These are phyloP conservation scores for Annona squamosa DNA, from an alignment of 164 flowering plant species.

Conservation along the genomic window DNA sequence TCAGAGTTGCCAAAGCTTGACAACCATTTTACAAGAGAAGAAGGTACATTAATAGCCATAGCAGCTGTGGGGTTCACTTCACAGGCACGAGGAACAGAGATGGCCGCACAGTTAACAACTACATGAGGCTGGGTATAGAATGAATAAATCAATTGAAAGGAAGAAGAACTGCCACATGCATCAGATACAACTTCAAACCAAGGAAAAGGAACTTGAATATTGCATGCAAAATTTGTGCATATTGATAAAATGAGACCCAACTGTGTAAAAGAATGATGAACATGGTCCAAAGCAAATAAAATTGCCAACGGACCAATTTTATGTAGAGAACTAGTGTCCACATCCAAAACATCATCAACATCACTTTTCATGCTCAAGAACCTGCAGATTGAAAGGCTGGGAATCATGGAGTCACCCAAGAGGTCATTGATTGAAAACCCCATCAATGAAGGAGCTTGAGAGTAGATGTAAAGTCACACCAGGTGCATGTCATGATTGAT, in stretches of 20 bases:
- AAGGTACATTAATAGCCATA: conserved; percentile 73
- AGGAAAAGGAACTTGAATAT: neutral
- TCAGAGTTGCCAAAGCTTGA: conserved; percentile 33
- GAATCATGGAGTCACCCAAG: neutral
- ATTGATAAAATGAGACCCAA: neutral
- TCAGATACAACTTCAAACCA: neutral
- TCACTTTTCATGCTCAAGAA: neutral
- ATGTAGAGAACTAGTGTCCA: neutral
- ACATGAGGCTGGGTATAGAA: conserved; percentile 59
- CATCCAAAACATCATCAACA: neutral
- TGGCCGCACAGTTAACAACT: conserved; percentile 86
- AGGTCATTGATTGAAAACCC: neutral
- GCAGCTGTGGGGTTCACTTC: conserved; percentile 70
- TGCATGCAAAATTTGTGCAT: neutral
- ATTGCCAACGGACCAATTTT: neutral
- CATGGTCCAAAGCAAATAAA: neutral
- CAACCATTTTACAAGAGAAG: conserved; percentile 72
- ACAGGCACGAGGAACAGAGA: conserved; percentile 81
- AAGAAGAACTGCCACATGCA: neutral
- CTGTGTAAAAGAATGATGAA: too few relatives aligned
- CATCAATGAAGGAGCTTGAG: neutral
- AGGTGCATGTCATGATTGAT: neutral
- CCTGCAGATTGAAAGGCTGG: neutral
- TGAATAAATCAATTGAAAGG: neutral
- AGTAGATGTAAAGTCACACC: neutral